phyloP scores from a whole-genome alignment of 1,284 basidiomycete species.

The Trichosporon coremiiforme region DNA sequence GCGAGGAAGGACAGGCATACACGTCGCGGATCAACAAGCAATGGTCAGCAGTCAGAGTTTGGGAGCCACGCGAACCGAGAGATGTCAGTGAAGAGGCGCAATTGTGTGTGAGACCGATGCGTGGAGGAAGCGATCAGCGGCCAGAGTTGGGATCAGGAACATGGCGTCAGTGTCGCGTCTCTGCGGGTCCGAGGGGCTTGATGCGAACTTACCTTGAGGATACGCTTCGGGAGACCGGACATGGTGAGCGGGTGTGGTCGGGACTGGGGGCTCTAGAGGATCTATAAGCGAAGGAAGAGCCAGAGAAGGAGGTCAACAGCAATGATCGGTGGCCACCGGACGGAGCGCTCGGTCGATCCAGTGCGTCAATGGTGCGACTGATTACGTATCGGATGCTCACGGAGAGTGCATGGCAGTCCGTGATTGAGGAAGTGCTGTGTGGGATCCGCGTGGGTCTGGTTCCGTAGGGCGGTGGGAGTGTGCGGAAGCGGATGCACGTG shows the following conservation, averaged over 20 bases:
- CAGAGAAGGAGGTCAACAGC: not conserved
- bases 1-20: not conserved
- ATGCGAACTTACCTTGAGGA: slow-evolving; percentile 52
- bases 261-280: not conserved
- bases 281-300: not conserved
- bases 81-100: not conserved
- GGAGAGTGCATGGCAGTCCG: not conserved
- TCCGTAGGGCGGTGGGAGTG: not conserved
- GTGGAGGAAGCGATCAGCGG: not conserved
- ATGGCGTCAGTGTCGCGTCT: not conserved
- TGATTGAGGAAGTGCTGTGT: not conserved
- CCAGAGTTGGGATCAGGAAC: not conserved
- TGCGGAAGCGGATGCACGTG: too few species aligned
- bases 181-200: not conserved
- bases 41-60: not conserved
- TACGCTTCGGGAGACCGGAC: slow-evolving; percentile 55
- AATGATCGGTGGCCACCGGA: slow-evolving; percentile 15
- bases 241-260: slow-evolving; percentile 24
- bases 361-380: slow-evolving; percentile 14
- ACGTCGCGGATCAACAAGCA: not conserved
- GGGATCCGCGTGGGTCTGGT: not conserved
- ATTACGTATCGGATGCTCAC: not conserved
- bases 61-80: not conserved
- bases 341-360: not conserved
- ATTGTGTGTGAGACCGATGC: not conserved